Evolutionary conservation across 139 green algal species (phyloP).

Genomic region (Chlamydomonas eustigma): DNA sequence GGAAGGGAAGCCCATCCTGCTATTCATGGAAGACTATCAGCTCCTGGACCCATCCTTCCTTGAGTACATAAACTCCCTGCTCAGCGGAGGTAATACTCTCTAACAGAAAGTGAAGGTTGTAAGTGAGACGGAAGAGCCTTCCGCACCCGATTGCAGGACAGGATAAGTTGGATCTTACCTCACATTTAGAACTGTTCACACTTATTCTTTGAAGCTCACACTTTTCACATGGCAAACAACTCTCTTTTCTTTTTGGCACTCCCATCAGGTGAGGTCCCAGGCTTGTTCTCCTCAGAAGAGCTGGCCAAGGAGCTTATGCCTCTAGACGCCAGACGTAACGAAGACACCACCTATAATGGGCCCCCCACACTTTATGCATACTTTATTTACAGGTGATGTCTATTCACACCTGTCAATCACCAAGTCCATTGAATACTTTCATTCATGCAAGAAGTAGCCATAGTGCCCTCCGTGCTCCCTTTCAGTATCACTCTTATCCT

Average conservation of each 20-base stretch:
- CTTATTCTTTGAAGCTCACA: too few species aligned
- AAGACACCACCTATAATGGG: conserved; percentile 35
- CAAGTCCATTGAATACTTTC: neutral
- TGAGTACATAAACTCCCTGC: conserved; percentile 61
- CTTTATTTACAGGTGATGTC: conserved; percentile 38
- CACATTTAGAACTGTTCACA: too few species aligned
- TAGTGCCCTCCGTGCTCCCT: conserved; percentile 17
- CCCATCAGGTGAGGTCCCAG: conserved; percentile 56
- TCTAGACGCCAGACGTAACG: conserved; percentile 33
- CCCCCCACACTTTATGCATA: conserved; percentile 34
- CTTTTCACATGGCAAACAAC: neutral
- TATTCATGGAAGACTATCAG: conserved; percentile 78
- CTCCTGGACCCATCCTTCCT: conserved; percentile 44
- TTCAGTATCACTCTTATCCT: conserved; percentile 3
- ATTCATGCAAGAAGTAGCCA: neutral
- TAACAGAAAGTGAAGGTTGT: conserved; percentile 12
- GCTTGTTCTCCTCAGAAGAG: conserved; percentile 75
- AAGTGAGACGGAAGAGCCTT: too few species aligned
- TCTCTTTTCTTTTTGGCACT: neutral
- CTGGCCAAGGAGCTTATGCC: conserved; percentile 60
- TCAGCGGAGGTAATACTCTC: conserved; percentile 51
- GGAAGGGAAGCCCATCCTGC: conserved; percentile 48
- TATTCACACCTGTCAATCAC: neutral
- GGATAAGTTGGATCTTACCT: too few species aligned
- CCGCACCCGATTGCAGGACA: too few species aligned